phyloP scores from a whole-genome alignment of 345 rosid genomes.

The Salix arbutifolia region DNA sequence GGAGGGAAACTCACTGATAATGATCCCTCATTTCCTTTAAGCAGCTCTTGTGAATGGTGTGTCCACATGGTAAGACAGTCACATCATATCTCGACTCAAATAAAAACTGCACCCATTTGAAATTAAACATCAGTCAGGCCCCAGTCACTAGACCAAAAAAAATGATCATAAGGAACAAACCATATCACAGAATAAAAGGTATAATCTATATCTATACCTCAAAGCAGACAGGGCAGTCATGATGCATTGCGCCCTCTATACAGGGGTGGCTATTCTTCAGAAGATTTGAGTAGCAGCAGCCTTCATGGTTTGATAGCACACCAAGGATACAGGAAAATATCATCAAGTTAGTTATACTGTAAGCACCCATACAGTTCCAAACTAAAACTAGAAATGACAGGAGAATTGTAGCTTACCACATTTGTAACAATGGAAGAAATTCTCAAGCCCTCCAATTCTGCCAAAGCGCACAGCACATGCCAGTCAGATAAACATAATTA shows the following conservation, averaged over 20 bases:
- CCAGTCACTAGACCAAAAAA: not conserved
- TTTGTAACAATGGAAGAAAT: conserved; percentile 85
- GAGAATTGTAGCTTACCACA: conserved; percentile 56
- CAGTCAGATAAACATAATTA: not conserved
- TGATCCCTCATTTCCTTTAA: conserved; percentile 81
- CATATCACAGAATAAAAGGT: not conserved
- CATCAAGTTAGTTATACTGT: not conserved
- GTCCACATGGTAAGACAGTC: conserved; percentile 79
- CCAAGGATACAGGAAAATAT: not conserved
- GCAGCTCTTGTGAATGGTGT: conserved; percentile 74
- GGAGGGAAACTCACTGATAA: conserved; percentile 49
- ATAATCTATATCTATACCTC: conserved; percentile 46
- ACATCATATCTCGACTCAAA: conserved; percentile 73
- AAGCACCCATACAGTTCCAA: not conserved
- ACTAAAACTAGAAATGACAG: not conserved
- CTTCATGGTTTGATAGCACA: conserved; percentile 23
- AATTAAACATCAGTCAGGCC: not conserved
- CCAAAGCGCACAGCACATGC: not conserved
- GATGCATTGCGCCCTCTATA: conserved; percentile 99
- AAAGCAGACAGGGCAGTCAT: conserved; percentile 85
- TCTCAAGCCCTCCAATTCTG: conserved; percentile 80
- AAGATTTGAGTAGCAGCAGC: conserved; percentile 78
- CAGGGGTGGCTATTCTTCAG: conserved; percentile 75
- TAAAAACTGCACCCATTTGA: conserved; percentile 46
- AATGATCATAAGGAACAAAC: not conserved